Percentiles rank a stretch among this genome's conserved stretches.
Conservation (phyloP, 202 grass and related monocot genomes). For the Eragrostis tef region DNA sequence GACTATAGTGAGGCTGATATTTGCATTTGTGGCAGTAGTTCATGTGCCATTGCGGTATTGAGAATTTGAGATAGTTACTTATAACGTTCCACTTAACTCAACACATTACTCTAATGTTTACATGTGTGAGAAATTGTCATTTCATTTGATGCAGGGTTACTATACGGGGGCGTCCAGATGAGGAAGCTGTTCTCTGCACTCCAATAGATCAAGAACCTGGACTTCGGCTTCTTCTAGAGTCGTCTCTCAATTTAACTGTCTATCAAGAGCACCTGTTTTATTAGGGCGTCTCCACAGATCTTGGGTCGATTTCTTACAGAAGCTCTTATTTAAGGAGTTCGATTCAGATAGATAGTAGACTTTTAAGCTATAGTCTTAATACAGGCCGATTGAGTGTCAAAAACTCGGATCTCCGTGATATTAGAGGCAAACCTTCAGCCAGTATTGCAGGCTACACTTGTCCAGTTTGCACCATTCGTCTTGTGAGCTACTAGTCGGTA, state of each 20-base stretch:
- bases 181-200: slow-evolving; percentile 95
- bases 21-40: background rate
- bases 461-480: background rate
- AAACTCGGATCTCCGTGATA: background rate
- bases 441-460: background rate
- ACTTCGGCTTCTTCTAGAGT: background rate
- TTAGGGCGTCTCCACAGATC: slow-evolving; percentile 14
- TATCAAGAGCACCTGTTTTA: background rate
- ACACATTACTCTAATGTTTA: background rate
- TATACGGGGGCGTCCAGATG: slow-evolving; percentile 67
- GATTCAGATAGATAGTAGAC: background rate
- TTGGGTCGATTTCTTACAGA: background rate
- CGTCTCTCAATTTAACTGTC: background rate
- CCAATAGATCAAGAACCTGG: slow-evolving; percentile 25
- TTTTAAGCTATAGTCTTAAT: background rate
- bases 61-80: background rate
- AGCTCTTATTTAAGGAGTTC: background rate
- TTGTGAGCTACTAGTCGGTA: background rate
- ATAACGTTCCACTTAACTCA: background rate
- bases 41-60: background rate
- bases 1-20: background rate
- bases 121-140: background rate
- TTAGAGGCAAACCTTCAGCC: background rate
- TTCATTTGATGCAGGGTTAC: slow-evolving; percentile 53
- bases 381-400: background rate